These are phyloP conservation scores for Heimioporus punctisporus DNA, from an alignment of 1,284 basidiomycete species.

Conservation along the genomic window DNA sequence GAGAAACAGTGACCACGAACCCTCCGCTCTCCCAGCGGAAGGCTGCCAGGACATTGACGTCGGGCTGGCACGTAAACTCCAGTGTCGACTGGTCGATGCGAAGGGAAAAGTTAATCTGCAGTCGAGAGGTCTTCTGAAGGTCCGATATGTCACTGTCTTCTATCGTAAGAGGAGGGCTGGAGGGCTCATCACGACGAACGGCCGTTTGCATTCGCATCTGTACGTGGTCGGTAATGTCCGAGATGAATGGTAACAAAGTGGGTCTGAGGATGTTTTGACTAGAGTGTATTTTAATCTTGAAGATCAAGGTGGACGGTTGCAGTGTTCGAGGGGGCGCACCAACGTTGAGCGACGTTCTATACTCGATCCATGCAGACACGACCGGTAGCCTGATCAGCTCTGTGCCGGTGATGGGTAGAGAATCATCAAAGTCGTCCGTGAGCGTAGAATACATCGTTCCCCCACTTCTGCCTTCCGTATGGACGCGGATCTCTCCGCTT, in stretches of 20 bases:
- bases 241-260: slow-evolving; percentile 81
- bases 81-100: slow-evolving; percentile 89
- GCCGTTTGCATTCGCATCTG: slow-evolving; percentile 62
- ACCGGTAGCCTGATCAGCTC: slow-evolving; percentile 78
- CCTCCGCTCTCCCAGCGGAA: slow-evolving; percentile 93
- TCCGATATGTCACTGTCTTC: slow-evolving; percentile 8
- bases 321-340: slow-evolving; percentile 28
- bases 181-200: slow-evolving; percentile 11
- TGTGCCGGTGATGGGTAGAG: slow-evolving; percentile 48
- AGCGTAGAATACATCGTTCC: slow-evolving; percentile 37
- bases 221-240: slow-evolving; percentile 66
- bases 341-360: slow-evolving; percentile 54
- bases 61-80: slow-evolving; percentile 84
- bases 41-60: slow-evolving; percentile 86
- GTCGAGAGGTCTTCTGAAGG: slow-evolving; percentile 41
- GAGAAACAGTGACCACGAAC: slow-evolving; percentile 77
- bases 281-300: slow-evolving; percentile 83
- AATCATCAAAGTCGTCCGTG: slow-evolving; percentile 49
- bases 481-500: slow-evolving; percentile 78
- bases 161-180: background rate
- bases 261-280: slow-evolving; percentile 86
- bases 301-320: slow-evolving; percentile 62
- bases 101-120: slow-evolving; percentile 82
- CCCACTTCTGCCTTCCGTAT: slow-evolving; percentile 44
- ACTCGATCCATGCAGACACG: slow-evolving; percentile 86